Conservation (phyloP, 1,284 basidiomycete species). For the Baeospora myosura region DNA sequence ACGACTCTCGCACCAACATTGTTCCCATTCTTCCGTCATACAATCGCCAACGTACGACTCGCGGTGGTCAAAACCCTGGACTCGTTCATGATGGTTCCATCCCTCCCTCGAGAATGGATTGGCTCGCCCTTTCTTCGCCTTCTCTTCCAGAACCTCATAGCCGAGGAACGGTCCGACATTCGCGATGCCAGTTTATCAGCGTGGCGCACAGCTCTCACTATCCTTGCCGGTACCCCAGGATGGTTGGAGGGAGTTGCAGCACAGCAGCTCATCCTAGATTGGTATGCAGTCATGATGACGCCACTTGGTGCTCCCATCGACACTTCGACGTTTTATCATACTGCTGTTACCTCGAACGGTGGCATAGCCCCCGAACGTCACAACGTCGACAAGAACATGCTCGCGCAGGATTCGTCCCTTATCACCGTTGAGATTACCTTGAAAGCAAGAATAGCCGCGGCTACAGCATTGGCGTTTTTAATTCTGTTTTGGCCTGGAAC, state of each 20-base stretch:
- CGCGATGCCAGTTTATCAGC: slow-evolving; percentile 72
- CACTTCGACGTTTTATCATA: slow-evolving; percentile 63
- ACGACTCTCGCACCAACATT: slow-evolving; percentile 78
- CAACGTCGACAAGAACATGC: slow-evolving; percentile 95
- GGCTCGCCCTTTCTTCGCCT: slow-evolving; percentile 72
- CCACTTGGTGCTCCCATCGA: slow-evolving; percentile 84
- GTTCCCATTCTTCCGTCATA: slow-evolving; percentile 97
- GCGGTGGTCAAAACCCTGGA: slow-evolving; percentile 88
- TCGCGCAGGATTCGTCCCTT: slow-evolving; percentile 85
- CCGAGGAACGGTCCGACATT: slow-evolving; percentile 86
- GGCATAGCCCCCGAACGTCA: slow-evolving; percentile 59
- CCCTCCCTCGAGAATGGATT: slow-evolving; percentile 82
- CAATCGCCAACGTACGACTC: slow-evolving; percentile 88
- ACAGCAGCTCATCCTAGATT: slow-evolving; percentile 58
- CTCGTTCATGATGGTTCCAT: slow-evolving; percentile 76
- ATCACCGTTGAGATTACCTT: slow-evolving; percentile 76
- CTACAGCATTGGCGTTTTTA: slow-evolving; percentile 73
- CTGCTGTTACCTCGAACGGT: slow-evolving; percentile 40
- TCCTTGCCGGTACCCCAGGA: slow-evolving; percentile 38
- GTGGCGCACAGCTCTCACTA: slow-evolving; percentile 69
- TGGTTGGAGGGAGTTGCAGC: slow-evolving; percentile 47
- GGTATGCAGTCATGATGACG: slow-evolving; percentile 88
- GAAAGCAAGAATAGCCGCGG: slow-evolving; percentile 76
- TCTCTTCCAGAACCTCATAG: slow-evolving; percentile 90
- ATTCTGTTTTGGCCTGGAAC: slow-evolving; percentile 61